A percentile compares a stretch with the other conserved stretches of the same genome.
Conservation (phyloP, 352 stramenopile species). For the Nothophytophthora sp. region DNA sequence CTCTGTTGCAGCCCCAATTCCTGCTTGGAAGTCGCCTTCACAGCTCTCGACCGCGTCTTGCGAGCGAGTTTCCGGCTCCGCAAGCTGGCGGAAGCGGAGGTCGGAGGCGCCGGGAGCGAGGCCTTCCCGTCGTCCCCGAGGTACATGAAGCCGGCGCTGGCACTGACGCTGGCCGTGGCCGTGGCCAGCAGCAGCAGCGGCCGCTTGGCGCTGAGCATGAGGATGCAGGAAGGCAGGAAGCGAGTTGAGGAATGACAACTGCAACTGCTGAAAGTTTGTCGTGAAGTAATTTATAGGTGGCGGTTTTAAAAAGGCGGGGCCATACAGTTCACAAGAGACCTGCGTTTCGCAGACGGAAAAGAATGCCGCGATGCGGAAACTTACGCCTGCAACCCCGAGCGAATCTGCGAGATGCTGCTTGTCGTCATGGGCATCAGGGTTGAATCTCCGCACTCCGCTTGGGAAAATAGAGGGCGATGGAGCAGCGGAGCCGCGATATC, state of each 20-base stretch:
- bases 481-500: too few species aligned
- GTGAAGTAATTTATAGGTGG: not conserved
- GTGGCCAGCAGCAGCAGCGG: slow-evolving; percentile 55
- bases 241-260: slow-evolving; percentile 14
- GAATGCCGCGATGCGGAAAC: too few species aligned
- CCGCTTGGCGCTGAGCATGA: slow-evolving; percentile 54
- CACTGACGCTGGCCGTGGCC: slow-evolving; percentile 49
- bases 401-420: too few species aligned
- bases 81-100: not conserved
- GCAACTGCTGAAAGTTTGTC: not conserved
- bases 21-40: slow-evolving; percentile 46
- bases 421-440: too few species aligned
- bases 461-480: too few species aligned
- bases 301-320: not conserved
- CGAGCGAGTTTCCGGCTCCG: slow-evolving; percentile 16
- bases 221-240: not conserved
- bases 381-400: too few species aligned
- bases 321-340: too few species aligned
- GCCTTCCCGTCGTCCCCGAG: slow-evolving; percentile 38
- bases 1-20: slow-evolving; percentile 75
- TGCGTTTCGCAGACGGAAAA: too few species aligned
- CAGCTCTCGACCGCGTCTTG: slow-evolving; percentile 17
- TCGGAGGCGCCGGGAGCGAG: not conserved
- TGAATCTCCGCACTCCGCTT: too few species aligned
- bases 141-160: slow-evolving; percentile 53